Evolutionary conservation across 225 moss, liverwort and hornwort genomes (phyloP), one percentile per base, ranked within the genome.

Genomic region (Neckera pumila): DNA sequence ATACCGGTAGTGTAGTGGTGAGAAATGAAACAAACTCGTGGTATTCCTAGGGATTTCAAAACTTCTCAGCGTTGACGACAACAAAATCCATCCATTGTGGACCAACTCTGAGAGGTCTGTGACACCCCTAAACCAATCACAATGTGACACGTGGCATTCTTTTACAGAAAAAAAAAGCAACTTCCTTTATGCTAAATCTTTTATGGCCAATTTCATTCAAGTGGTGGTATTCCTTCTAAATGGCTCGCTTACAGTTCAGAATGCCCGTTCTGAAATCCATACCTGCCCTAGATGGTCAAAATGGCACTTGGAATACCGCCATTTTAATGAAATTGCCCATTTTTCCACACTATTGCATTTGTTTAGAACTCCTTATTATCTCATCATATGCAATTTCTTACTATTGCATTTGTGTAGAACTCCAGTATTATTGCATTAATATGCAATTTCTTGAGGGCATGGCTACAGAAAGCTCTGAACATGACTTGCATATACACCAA

Each of bases 361-460:
- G 23, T 36, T 3, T 14, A 14, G 5, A 77, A 56, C 16, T n/a
- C 17, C 17, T n/a, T n/a, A n/a, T n/a, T n/a, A n/a, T n/a, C n/a
- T n/a, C n/a, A n/a, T n/a, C n/a, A n/a, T 8, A 14, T 72, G 3
- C 43, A 69, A 72, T 0, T 26, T 16, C 3, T 43, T 17, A 5
- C 9, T 43, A 15, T 16, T 3, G 3, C 30, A 47, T 11, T 74
- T 74, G 23, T 36, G 6, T 14, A 14, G 5, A 77, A 56, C 16
- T n/a, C 17, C 17, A n/a, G 28, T 6, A 6, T 26, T 17, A 26
- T n/a, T 1, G 1, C 36, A 10, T n/a, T n/a, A 0, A 6, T 10
- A 17, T 56, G 26, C 78, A 78, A 38, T 57, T 38, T 78, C 9
- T 78, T 25, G 4, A 25, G 16, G 10, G 15, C 23, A 23, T 18